Conservation (phyloP, 2,329 filamentous ascomycete genomes). For the Xylaria arbuscula region DNA sequence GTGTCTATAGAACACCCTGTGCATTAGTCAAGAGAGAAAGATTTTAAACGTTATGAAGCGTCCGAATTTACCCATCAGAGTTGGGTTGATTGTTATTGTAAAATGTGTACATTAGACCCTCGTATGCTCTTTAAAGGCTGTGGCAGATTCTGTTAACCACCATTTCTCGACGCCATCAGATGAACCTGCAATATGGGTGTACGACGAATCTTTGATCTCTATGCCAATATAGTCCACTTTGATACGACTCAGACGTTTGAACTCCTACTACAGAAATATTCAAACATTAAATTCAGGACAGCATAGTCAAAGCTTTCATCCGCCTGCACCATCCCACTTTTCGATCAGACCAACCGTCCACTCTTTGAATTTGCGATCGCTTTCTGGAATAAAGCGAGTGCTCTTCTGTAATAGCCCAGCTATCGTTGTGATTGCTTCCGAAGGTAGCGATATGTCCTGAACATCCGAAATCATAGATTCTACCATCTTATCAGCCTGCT, state of each 20-base stretch:
- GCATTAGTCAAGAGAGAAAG: conserved; percentile 64
- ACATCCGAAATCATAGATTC: conserved; percentile 66
- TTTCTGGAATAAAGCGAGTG: conserved; percentile 63
- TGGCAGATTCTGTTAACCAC: background rate
- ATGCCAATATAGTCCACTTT: background rate
- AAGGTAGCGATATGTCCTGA: conserved; percentile 68
- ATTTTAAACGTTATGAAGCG: conserved; percentile 34
- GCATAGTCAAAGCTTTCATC: background rate
- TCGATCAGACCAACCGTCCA: conserved; percentile 75
- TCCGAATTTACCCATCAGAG: background rate
- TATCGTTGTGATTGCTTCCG: conserved; percentile 60
- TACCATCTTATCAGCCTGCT: conserved; percentile 60
- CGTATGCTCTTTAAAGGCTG: background rate
- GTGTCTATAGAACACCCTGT: conserved; percentile 69
- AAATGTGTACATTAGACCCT: conserved; percentile 12
- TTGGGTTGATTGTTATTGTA: conserved; percentile 5
- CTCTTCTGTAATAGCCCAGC: conserved; percentile 58
- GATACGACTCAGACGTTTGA: background rate
- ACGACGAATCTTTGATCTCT: background rate
- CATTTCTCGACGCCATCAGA: background rate
- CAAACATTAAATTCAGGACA: background rate
- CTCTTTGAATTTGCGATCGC: conserved; percentile 68
- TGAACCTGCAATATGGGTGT: background rate
- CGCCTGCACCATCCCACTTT: conserved; percentile 55
- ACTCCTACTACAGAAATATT: background rate